Base-by-base conservation (phyloP, 192 early-diverging fungal genomes). In the Coemansia sp. region DNA sequence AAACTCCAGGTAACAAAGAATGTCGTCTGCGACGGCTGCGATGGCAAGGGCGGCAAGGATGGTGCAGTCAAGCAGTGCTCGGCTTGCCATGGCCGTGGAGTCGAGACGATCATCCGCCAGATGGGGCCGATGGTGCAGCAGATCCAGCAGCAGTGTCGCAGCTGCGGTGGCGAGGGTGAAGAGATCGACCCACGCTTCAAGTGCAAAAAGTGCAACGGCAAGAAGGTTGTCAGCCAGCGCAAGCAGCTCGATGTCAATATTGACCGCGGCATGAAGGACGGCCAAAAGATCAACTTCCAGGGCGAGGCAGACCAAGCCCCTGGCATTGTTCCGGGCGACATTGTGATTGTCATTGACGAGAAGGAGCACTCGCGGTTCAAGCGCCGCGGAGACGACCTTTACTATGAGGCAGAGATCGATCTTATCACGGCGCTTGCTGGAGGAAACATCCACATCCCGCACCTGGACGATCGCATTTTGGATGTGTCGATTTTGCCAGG, bases 71-170 rank as follows among this genome's bases (percentile, higher is more conserved):
- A 89, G 85, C 81, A 87, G 33, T 99, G 98, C 81, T 46, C 59
- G 26, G 87, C 82, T 24, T 99, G 98, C 87, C 72, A 90, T 44
- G 98, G 98, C 44, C 88, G 91, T 60, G 98, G 98, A 85, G 84
- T 97, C 64, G 92, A 91, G 82, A 84, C 96, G 26, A 88, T 91
- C 62, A 85, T 97, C 64, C 86, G 97, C 55, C 95, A 98, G 77
- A 92, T 99, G 85, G 98, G 98, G 24, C 98, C 98, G 21, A 98
- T 99, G 97, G 91, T 99, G 63, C 98, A 99, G 87, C 98, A 98
- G 86, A 94, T 98, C 85, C 98, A 99, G 82, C 95, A 97, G 77
- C 89, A 94, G 33, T 99, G 98, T 84, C 84, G 83, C 38, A 89
- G 90, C 49, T 99, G 98, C 85, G 84, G 88, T 57, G 98, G 95